Percentiles rank a stretch among this genome's conserved stretches.
These are phyloP conservation scores for Calcarisporium arbuscula DNA, from an alignment of 2,329 filamentous ascomycete genomes.

Conservation along the genomic window DNA sequence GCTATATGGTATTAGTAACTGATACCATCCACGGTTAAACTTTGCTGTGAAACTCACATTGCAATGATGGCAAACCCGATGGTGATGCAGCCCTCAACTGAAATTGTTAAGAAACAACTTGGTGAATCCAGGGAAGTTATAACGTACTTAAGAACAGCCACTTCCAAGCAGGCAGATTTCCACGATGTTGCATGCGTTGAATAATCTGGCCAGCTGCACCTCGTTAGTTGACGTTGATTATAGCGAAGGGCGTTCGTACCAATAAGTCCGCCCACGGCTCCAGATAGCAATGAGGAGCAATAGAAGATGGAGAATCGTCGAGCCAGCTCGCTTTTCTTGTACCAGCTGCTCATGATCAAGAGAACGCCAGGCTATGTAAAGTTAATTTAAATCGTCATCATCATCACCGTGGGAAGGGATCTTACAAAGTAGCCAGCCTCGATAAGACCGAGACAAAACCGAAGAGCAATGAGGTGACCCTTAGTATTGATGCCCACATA, in stretches of 20 bases:
- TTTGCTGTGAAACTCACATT: constrained; percentile 5
- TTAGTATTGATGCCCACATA: no score
- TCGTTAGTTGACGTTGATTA: neutral
- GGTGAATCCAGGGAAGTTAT: neutral
- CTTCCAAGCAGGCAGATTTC: constrained; percentile 3
- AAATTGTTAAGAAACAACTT: neutral
- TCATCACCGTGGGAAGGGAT: neutral
- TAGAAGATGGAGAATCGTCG: constrained; percentile 6
- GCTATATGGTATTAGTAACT: no score
- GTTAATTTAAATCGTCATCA: neutral
- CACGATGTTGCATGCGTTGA: constrained; percentile 1
- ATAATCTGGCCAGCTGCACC: constrained; percentile 3
- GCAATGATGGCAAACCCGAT: constrained; percentile 4
- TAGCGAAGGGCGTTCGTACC: neutral
- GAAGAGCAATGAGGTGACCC: constrained; percentile 7
- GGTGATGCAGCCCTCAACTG: constrained; percentile 7
- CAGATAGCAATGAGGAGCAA: constrained; percentile 4
- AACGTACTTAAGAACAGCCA: constrained; percentile 4
- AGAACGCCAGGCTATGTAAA: constrained; percentile 9
- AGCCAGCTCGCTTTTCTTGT: constrained; percentile 6
- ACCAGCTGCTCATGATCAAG: constrained; percentile 7
- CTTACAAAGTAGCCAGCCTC: constrained; percentile 7
- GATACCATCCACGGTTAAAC: no score
- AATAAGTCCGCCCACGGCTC: constrained; percentile 6
- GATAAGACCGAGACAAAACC: constrained; percentile 8